Evolutionary conservation across 306 rosid species (phyloP), one percentile per base, ranked within the genome.

Genomic region (Trifolium pratense): DNA sequence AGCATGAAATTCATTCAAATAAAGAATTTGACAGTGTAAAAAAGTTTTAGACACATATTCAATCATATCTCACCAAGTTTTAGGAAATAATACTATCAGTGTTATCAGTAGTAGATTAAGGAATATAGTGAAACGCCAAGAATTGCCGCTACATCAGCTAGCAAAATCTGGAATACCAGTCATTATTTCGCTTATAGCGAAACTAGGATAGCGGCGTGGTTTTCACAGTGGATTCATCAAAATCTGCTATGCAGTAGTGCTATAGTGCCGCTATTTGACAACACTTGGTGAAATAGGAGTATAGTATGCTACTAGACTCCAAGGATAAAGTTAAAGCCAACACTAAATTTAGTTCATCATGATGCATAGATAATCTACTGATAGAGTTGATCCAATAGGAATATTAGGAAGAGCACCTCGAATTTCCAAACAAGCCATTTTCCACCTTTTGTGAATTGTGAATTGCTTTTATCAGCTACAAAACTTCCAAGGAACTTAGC

Each of bases 391-490:
- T 26, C 65, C 64, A 66, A 76, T 15, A 67, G 11, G 76, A 66
- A 61, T 43, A 70, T 56, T 11, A 56, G 72, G 70, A 13, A 40
- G 25, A 71, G 84, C 84, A 93, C 98, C 98, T 91, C 99, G 66
- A 88, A 94, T 79, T 94, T 94, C 97, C 99, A 94, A 57, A 91
- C 99, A 37, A 94, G 97, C 97, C 98, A 94, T 82, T 91, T 94
- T 79, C 96, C 95, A 65, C 92, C 98, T 61, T 85, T 85, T 51
- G 90, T 83, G 87, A 89, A 94, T 56, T 84, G 84, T 34, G 89
- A 79, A 73, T 46, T 86, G 57, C 83, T 90, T 82, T 79, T 55
- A 68, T 87, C 91, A 32, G 97, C 92, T 25, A 91, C 85, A 79
- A 94, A 91, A 86, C 96, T 89, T 56, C 98, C 97, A 64, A 94